Evolutionary conservation across 192 early-diverging fungal species (phyloP).

Genomic region (Linnemannia zychae): DNA sequence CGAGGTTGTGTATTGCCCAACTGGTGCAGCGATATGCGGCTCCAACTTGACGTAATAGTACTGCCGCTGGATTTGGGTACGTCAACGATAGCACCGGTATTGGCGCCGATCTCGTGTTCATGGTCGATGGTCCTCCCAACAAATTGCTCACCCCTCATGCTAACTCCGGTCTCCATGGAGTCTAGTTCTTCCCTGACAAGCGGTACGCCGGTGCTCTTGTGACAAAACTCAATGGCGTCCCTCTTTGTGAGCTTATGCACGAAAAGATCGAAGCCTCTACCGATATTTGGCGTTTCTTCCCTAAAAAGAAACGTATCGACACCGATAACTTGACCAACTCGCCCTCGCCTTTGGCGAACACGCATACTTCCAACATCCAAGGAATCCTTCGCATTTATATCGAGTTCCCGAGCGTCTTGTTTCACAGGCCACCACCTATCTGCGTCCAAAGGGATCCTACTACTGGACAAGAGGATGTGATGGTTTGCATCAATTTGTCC

Average conservation of each 20-base stretch:
- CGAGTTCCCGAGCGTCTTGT: constrained; percentile 21
- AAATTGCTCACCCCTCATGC: constrained; percentile 5
- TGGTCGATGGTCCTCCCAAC: constrained; percentile 28
- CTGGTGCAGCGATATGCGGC: constrained; percentile 30
- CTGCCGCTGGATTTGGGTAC: background rate
- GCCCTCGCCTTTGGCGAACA: background rate
- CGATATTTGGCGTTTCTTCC: constrained; percentile 27
- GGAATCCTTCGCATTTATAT: constrained; percentile 39
- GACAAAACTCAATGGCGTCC: constrained; percentile 17
- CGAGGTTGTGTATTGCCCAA: constrained; percentile 12
- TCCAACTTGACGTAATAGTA: constrained; percentile 41
- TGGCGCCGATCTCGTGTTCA: constrained; percentile 19
- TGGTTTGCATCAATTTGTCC: constrained; percentile 23
- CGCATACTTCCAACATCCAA: background rate
- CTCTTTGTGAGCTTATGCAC: background rate
- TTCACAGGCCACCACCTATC: background rate
- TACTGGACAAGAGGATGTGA: constrained; percentile 20
- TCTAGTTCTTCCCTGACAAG: constrained; percentile 28
- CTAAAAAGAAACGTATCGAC: constrained; percentile 16
- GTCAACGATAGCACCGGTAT: background rate
- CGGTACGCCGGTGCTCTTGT: constrained; percentile 35
- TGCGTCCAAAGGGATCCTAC: constrained; percentile 13
- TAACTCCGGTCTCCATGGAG: constrained; percentile 23
- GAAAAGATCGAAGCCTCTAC: constrained; percentile 21
- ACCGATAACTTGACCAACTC: background rate